Evolutionary conservation across 140 eudicot genomes (phyloP), one percentile per base, ranked within the genome.

Genomic region (Cichorium intybus): DNA sequence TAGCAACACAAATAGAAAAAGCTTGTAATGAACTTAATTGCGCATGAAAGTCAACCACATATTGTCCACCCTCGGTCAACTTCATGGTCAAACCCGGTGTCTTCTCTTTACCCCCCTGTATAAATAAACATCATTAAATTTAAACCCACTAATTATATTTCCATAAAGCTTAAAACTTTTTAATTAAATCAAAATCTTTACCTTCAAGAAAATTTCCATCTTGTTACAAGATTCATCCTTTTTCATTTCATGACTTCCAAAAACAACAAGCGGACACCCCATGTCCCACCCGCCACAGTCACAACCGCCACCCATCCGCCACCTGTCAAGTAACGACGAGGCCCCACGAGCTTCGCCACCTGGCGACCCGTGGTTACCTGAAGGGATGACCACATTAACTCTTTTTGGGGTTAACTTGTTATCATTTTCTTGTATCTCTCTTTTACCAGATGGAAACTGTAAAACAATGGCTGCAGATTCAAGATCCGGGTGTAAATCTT

Each of bases 271-370:
- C 7, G 95, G 95, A 56, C 95, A 86, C 17, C 87, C 92, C 89
- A 86, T 85, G 71, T 92, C 98, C 98, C 98, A 92, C 29, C 98
- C 98, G 15, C 93, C 98, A 70, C 98, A 92, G 52, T 92, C 95
- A 51, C 98, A 92, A 21, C 93, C 84, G 23, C 98, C 98, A 15
- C 96, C 95, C 17, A 68, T 54, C 61, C 95, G 70, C 96, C 96
- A 92, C 70, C 96, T 73, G 39, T 92, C 93, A 23, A 92, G 84
- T 66, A 92, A 84, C 3, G 87, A 82, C 24, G 88, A 74, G 61
- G 94, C 84, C 60, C 86, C 78, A 12, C 80, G 62, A 76, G 76
- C 81, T 74, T 88, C 96, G 7, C 60, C 68, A 45, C 71, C 80
- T 7, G 96, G 92, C 72, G 79, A 61, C 54, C 98, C 67, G 74